Conservation (phyloP, 2,329 filamentous ascomycete species). For the Claviceps sp. region DNA sequence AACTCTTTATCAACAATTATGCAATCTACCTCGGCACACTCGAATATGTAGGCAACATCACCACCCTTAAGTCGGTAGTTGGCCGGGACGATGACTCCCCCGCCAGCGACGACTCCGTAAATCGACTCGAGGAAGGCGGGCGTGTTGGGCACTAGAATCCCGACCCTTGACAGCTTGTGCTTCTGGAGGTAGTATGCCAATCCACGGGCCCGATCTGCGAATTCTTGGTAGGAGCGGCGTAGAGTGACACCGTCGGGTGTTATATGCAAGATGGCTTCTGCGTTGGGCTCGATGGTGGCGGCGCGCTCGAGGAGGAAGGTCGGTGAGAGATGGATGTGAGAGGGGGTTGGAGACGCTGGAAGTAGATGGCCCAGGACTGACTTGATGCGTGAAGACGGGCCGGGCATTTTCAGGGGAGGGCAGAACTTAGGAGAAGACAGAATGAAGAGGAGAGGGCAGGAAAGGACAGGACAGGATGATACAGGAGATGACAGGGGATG, state of each 20-base stretch:
- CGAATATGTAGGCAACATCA: slow-evolving; percentile 84
- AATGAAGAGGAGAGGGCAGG: neutral
- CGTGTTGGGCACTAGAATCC: slow-evolving; percentile 82
- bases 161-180: slow-evolving; percentile 61
- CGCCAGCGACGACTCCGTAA: slow-evolving; percentile 74
- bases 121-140: slow-evolving; percentile 86
- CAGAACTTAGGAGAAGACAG: no score
- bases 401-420: slow-evolving; percentile 39
- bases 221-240: slow-evolving; percentile 64
- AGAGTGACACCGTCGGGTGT: slow-evolving; percentile 65
- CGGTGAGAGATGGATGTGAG: slow-evolving; percentile 69
- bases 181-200: slow-evolving; percentile 78
- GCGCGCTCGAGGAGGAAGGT: slow-evolving; percentile 80
- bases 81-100: slow-evolving; percentile 58
- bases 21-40: slow-evolving; percentile 71
- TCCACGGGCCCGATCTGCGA: slow-evolving; percentile 74
- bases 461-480: no score
- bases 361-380: slow-evolving; percentile 40
- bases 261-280: slow-evolving; percentile 72
- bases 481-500: no score
- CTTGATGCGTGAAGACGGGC: slow-evolving; percentile 45
- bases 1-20: slow-evolving; percentile 84
- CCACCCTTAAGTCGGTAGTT: slow-evolving; percentile 59
- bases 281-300: slow-evolving; percentile 75
- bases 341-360: slow-evolving; percentile 26